Evolutionary conservation across 495 filamentous ascomycete genomes (phyloP).

Genomic region (Jackrogersella minutella): DNA sequence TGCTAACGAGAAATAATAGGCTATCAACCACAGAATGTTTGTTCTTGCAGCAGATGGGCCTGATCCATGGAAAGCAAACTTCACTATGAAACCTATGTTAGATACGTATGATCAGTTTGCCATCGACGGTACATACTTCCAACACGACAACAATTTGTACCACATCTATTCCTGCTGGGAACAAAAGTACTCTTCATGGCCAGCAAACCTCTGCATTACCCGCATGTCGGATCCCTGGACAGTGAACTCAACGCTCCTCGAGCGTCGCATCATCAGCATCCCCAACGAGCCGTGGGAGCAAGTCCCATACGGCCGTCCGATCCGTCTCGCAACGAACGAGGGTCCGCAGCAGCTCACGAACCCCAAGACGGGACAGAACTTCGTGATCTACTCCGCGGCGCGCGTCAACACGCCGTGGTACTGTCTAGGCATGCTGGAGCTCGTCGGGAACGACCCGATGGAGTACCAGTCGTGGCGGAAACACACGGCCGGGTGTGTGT

Average conservation of each 20-base stretch:
- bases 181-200: slow-evolving; percentile 56
- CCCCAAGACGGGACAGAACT: slow-evolving; percentile 54
- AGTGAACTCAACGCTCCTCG: slow-evolving; percentile 50
- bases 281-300: slow-evolving; percentile 58
- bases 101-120: slow-evolving; percentile 62
- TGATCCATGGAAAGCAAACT: slow-evolving; percentile 55
- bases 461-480: slow-evolving; percentile 58
- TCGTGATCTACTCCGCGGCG: slow-evolving; percentile 58
- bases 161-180: slow-evolving; percentile 63
- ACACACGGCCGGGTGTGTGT: slow-evolving; percentile 54
- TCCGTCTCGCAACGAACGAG: slow-evolving; percentile 57
- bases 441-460: slow-evolving; percentile 60
- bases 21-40: slow-evolving; percentile 61
- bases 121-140: slow-evolving; percentile 62
- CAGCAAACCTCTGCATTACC: slow-evolving; percentile 61
- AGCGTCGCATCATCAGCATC: slow-evolving; percentile 54
- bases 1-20: slow-evolving; percentile 36
- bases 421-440: slow-evolving; percentile 53
- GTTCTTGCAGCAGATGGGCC: slow-evolving; percentile 51
- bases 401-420: slow-evolving; percentile 53
- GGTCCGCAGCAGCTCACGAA: slow-evolving; percentile 59
- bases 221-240: slow-evolving; percentile 58
- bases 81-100: slow-evolving; percentile 52
- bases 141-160: slow-evolving; percentile 50
- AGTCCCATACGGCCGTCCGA: slow-evolving; percentile 56